These are phyloP conservation scores for Capsella bursapastoris DNA, from an alignment of 345 rosid species.

Conservation along the genomic window DNA sequence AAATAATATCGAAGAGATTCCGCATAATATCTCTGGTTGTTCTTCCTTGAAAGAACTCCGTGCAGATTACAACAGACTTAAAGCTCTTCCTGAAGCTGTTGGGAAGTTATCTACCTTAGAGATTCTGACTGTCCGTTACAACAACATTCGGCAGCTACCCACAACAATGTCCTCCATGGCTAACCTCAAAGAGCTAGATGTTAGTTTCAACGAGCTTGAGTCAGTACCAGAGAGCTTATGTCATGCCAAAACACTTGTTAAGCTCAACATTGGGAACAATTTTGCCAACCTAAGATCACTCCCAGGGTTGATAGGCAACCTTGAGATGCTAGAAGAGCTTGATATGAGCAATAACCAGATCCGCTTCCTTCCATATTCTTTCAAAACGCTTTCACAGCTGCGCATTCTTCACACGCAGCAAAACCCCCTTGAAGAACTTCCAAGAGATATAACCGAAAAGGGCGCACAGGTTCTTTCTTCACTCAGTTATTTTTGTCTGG, in stretches of 20 bases:
- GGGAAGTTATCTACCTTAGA: constrained; percentile 82
- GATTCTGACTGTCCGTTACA: constrained; percentile 82
- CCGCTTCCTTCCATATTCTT: constrained; percentile 83
- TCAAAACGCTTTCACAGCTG: constrained; percentile 70
- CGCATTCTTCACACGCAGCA: constrained; percentile 69
- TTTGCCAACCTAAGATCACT: constrained; percentile 82
- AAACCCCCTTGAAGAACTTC: constrained; percentile 93
- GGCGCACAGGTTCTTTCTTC: constrained; percentile 81
- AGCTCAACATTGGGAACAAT: constrained; percentile 90
- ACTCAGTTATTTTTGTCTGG: background rate
- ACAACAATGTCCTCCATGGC: constrained; percentile 86
- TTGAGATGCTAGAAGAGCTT: constrained; percentile 87
- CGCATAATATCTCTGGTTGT: constrained; percentile 78
- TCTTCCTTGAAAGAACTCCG: constrained; percentile 71
- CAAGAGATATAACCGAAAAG: constrained; percentile 67
- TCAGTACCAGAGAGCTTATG: constrained; percentile 94
- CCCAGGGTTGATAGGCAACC: constrained; percentile 93
- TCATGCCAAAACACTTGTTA: constrained; percentile 79
- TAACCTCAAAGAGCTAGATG: constrained; percentile 83
- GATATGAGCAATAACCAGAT: constrained; percentile 98
- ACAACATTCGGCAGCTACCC: constrained; percentile 84
- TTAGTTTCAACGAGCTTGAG: constrained; percentile 98
- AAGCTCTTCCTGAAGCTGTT: constrained; percentile 97
- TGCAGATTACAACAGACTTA: constrained; percentile 89
- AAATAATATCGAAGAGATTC: constrained; percentile 85